phyloP scores from a whole-genome alignment of 805 yeast species.

The Lachancea dasiensis region DNA sequence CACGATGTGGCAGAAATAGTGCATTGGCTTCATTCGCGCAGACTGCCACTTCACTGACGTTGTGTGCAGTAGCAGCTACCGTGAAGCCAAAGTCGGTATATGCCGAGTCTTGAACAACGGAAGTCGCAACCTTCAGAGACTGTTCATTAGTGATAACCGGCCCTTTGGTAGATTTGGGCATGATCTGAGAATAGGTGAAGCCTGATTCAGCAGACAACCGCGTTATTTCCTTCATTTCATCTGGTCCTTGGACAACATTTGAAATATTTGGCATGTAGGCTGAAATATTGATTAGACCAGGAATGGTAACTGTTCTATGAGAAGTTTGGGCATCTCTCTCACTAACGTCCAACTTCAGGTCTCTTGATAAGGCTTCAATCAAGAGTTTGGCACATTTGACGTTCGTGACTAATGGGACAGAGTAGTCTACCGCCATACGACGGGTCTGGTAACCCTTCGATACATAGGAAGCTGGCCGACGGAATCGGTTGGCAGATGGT shows the following conservation, averaged over 20 bases:
- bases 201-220: slow-evolving; percentile 76
- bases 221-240: slow-evolving; percentile 61
- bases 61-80: slow-evolving; percentile 73
- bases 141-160: slow-evolving; percentile 58
- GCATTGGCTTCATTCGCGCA: slow-evolving; percentile 68
- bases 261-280: slow-evolving; percentile 69
- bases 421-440: slow-evolving; percentile 99
- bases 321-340: slow-evolving; percentile 87
- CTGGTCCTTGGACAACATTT: slow-evolving; percentile 37
- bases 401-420: slow-evolving; percentile 95
- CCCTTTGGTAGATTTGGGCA: slow-evolving; percentile 64
- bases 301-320: slow-evolving; percentile 72
- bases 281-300: slow-evolving; percentile 81
- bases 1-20: slow-evolving; percentile 74
- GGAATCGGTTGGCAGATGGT: slow-evolving; percentile 94
- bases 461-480: slow-evolving; percentile 98
- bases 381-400: slow-evolving; percentile 95
- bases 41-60: slow-evolving; percentile 54
- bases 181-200: slow-evolving; percentile 75
- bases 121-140: slow-evolving; percentile 56
- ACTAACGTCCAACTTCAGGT: slow-evolving; percentile 56
- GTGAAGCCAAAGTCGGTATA: slow-evolving; percentile 79
- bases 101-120: slow-evolving; percentile 48
- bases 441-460: slow-evolving; percentile 97
- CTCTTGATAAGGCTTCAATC: slow-evolving; percentile 86